Conservation (phyloP, 2,329 filamentous ascomycete species). For the Botryosphaeria dothidea region DNA sequence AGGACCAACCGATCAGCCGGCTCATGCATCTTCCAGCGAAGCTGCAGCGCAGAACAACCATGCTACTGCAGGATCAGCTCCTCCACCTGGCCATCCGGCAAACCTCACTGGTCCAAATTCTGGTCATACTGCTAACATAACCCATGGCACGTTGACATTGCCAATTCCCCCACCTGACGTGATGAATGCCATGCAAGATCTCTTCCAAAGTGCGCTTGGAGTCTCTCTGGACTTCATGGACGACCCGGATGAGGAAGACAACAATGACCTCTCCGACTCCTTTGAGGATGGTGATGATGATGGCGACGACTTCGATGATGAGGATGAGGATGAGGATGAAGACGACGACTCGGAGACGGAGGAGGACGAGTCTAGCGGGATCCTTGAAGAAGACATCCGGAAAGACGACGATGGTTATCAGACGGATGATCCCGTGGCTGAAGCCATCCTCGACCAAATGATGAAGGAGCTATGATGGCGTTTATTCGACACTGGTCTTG, state of each 20-base stretch:
- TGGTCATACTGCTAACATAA: not conserved
- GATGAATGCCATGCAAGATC: slow-evolving; percentile 7
- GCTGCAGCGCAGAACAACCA: not conserved
- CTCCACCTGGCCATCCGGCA: not conserved
- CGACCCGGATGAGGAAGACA: not conserved
- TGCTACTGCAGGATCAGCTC: not conserved
- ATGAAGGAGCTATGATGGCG: not conserved
- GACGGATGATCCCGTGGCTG: not conserved
- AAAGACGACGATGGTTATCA: not conserved
- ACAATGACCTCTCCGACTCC: not conserved
- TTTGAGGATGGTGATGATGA: not conserved
- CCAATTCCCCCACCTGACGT: slow-evolving; percentile 7
- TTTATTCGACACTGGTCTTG: not conserved
- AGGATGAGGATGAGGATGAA: not conserved
- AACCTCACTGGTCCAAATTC: not conserved
- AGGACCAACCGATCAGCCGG: not conserved
- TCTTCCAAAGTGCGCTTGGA: slow-evolving; percentile 9
- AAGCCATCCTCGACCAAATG: not conserved
- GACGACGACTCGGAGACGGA: not conserved
- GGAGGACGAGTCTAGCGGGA: not conserved
- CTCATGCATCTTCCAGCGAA: not conserved
- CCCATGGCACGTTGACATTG: not conserved
- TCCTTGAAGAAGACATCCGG: not conserved
- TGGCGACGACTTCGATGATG: not conserved
- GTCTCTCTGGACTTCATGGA: slow-evolving; percentile 8